These are phyloP conservation scores for Suillus clintonianus DNA, from an alignment of 768 basidiomycete species.

Conservation along the genomic window DNA sequence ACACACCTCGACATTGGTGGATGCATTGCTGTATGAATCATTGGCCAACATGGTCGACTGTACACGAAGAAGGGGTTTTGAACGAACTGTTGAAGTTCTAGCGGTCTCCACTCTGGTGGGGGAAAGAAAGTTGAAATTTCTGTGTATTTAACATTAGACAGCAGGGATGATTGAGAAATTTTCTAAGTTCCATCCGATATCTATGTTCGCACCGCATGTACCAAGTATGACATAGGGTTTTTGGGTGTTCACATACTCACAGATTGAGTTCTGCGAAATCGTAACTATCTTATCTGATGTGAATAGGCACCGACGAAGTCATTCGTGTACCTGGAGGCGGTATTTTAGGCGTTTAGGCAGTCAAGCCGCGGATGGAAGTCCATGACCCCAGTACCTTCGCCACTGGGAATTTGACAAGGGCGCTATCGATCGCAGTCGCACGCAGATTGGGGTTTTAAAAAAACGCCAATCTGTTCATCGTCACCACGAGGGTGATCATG, in stretches of 20 bases:
- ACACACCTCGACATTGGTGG: constrained; percentile 27
- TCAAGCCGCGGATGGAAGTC: background rate
- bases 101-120: background rate
- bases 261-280: constrained; percentile 1
- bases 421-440: constrained; percentile 4
- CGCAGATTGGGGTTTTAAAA: background rate
- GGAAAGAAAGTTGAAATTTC: background rate
- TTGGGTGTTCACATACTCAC: constrained; percentile 1
- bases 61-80: background rate
- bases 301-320: background rate
- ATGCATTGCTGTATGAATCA: constrained; percentile 24
- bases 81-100: constrained; percentile 17
- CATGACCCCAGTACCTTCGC: background rate
- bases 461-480: background rate
- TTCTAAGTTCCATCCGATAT: constrained; percentile 8
- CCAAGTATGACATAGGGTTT: background rate
- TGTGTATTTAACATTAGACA: background rate
- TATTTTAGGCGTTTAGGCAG: constrained; percentile 5
- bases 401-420: background rate
- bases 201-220: constrained; percentile 8
- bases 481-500: background rate
- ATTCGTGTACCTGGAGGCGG: background rate
- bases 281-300: constrained; percentile 12
- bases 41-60: constrained; percentile 20
- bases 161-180: background rate